Evolutionary conservation across 306 rosid genomes (phyloP).

Genomic region (Rosa multiflora): DNA sequence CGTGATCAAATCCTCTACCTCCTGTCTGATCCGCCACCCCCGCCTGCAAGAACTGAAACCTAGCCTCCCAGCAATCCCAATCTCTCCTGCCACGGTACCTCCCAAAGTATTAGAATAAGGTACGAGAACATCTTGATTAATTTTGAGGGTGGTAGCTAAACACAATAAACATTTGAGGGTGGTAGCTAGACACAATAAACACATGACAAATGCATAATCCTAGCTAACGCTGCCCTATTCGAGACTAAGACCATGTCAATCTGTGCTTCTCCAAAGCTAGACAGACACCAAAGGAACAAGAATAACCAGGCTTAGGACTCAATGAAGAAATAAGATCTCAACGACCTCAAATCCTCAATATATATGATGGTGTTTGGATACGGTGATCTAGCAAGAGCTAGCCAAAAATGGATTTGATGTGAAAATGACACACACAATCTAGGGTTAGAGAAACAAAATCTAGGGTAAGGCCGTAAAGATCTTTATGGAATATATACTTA

Average conservation of each 20-base stretch:
- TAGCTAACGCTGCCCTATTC: not conserved
- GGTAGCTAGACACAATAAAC: not conserved
- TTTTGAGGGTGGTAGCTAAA: not conserved
- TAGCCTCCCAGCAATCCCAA: too few species aligned
- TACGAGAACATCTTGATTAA: too few species aligned
- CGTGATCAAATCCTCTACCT: too few species aligned
- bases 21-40: too few species aligned
- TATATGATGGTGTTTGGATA: conserved; percentile 27
- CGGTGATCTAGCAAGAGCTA: conserved; percentile 12
- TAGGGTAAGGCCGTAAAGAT: conserved; percentile 17
- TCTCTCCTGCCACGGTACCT: too few species aligned
- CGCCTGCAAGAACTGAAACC: too few species aligned
- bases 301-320: not conserved
- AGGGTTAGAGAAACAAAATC: conserved; percentile 22
- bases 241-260: not conserved
- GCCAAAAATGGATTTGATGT: not conserved
- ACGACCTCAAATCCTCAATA: conserved; percentile 2
- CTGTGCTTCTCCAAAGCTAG: not conserved
- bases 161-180: not conserved
- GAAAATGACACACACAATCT: conserved; percentile 15
- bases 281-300: conserved; percentile 18
- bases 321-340: conserved; percentile 9
- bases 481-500: conserved; percentile 15
- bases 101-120: too few species aligned
- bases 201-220: not conserved